Conservation (phyloP, 1,284 basidiomycete species). For the Ceratobasidium sp. region DNA sequence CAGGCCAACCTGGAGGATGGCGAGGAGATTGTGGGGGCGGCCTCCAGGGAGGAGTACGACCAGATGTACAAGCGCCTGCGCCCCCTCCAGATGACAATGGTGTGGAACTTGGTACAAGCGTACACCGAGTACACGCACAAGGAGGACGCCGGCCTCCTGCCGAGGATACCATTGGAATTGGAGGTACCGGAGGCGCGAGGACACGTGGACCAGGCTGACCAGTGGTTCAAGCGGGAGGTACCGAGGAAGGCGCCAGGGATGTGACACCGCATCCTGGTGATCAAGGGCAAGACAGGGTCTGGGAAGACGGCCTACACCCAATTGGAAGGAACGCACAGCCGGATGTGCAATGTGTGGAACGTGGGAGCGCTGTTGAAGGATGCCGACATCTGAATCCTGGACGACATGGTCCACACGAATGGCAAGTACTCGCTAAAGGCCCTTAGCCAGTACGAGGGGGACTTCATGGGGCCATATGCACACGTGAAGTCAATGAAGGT, state of each 20-base stretch:
- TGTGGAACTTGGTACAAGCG: neutral
- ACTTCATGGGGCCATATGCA: neutral
- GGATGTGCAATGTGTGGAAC: conserved; percentile 1
- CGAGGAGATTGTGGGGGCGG: neutral
- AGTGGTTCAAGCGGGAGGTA: neutral
- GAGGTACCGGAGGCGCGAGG: neutral
- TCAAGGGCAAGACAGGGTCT: neutral
- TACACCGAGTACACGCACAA: neutral
- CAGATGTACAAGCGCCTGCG: neutral
- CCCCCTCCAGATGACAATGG: neutral
- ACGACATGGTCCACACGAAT: neutral
- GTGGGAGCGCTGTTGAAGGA: neutral
- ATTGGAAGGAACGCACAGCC: neutral
- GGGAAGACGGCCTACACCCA: neutral
- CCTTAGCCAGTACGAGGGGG: neutral
- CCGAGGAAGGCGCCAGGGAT: neutral
- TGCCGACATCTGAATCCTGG: neutral
- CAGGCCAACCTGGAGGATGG: neutral
- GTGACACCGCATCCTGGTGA: conserved; percentile 1
- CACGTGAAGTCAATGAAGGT: neutral
- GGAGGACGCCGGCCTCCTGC: neutral
- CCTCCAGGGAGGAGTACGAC: neutral
- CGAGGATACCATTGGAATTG: neutral
- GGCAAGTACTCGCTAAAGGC: conserved; percentile 8
- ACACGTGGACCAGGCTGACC: neutral